A percentile compares a stretch with the other conserved stretches of the same genome.
These are phyloP conservation scores for Wallacemonas collosoma DNA, from an alignment of 208 protist genomes.

Conservation along the genomic window DNA sequence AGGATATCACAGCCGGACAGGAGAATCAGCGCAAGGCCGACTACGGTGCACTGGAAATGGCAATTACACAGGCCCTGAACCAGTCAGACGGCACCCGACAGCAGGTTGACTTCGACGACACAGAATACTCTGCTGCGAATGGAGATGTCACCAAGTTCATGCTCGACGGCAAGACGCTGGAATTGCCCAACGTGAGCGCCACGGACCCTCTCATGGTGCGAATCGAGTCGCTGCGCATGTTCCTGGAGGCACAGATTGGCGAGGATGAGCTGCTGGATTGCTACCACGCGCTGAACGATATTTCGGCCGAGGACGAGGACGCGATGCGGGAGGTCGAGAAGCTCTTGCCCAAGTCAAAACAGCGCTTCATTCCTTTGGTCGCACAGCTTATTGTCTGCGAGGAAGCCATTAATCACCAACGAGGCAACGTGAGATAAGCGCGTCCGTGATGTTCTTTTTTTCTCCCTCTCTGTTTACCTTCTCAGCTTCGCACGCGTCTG, in stretches of 20 bases:
- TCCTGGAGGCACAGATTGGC: conserved; percentile 81
- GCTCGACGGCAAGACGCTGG: conserved; percentile 88
- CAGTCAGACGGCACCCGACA: conserved; percentile 3
- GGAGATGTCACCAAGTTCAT: conserved; percentile 73
- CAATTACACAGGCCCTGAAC: conserved; percentile 60
- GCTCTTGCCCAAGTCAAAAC: conserved; percentile 56
- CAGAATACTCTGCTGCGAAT: conserved; percentile 35
- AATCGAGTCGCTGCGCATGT: conserved; percentile 91
- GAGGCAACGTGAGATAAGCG: conserved; percentile 17
- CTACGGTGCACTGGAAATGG: conserved; percentile 70
- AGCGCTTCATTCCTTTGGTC: conserved; percentile 82
- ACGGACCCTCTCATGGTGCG: conserved; percentile 86
- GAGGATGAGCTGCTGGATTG: conserved; percentile 66
- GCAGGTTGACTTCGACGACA: conserved; percentile 74
- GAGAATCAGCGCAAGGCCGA: conserved; percentile 54
- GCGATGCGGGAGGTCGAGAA: conserved; percentile 67
- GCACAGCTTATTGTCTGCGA: conserved; percentile 88
- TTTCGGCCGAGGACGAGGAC: conserved; percentile 74
- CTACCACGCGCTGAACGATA: conserved; percentile 83
- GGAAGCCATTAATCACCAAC: conserved; percentile 79
- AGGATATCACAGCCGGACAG: conserved; percentile 11
- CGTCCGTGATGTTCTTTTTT: background rate
- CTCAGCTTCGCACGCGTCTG: background rate
- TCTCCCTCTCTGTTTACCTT: background rate
- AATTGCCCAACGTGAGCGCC: conserved; percentile 77